phyloP scores from a whole-genome alignment of 306 rosid species.

The Cicer chorassanicum region DNA sequence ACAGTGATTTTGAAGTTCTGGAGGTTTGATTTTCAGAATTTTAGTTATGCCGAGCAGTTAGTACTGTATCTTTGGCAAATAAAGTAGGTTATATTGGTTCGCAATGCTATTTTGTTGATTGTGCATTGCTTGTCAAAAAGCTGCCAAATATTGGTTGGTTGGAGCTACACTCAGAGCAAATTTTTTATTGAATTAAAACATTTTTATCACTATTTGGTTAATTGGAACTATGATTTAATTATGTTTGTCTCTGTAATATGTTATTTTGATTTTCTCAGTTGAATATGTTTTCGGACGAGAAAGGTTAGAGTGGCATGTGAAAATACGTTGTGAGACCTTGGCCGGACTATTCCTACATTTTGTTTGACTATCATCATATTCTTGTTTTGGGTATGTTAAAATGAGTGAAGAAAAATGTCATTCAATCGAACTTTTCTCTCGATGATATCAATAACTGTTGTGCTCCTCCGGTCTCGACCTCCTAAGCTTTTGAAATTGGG shows the following conservation, averaged over 20 bases:
- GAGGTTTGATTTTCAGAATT: constrained; percentile 37
- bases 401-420: no score
- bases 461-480: constrained; percentile 37
- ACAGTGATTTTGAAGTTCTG: constrained; percentile 51
- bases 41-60: constrained; percentile 49
- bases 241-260: background rate
- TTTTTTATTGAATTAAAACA: constrained; percentile 43
- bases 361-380: background rate
- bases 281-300: background rate
- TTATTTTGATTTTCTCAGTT: constrained; percentile 5
- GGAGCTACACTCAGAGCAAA: constrained; percentile 45
- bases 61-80: constrained; percentile 57
- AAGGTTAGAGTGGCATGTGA: background rate
- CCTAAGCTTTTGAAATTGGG: constrained; percentile 51
- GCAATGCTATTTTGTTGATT: constrained; percentile 56
- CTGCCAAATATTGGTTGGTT: constrained; percentile 52
- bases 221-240: background rate
- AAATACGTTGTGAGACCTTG: background rate
- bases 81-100: constrained; percentile 56
- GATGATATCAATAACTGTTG: constrained; percentile 37
- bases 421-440: constrained; percentile 7
- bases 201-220: constrained; percentile 33
- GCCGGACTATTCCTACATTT: background rate
- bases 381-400: no score
- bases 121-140: constrained; percentile 48